Evolutionary conservation across 2,329 filamentous ascomycete species (phyloP).

Genomic region (Clarireedia paspali): DNA sequence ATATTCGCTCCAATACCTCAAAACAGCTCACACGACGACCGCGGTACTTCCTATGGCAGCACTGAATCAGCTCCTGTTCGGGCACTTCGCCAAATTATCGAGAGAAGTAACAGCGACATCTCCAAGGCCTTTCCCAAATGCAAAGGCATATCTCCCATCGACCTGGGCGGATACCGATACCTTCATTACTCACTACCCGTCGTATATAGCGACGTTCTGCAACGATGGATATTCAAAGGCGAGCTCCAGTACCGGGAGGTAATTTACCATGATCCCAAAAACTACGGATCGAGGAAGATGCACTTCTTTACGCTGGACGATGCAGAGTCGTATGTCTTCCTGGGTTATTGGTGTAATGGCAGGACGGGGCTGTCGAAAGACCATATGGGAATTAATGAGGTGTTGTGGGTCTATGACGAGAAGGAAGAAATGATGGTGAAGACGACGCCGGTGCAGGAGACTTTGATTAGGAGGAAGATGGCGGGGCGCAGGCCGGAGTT

Average conservation of each 20-base stretch:
- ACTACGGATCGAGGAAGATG: too few species aligned
- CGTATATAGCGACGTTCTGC: slow-evolving; percentile 10
- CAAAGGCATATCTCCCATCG: neutral
- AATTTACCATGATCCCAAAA: neutral
- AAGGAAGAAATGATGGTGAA: slow-evolving; percentile 5
- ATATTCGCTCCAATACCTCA: slow-evolving; percentile 4
- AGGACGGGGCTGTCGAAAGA: neutral
- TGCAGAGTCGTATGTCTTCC: neutral
- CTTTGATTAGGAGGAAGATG: neutral
- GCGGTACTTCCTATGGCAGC: too few species aligned
- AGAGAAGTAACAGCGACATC: neutral
- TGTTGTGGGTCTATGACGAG: neutral
- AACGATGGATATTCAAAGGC: slow-evolving; percentile 11
- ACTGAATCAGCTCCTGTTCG: neutral
- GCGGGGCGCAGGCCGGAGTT: neutral
- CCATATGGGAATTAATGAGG: slow-evolving; percentile 1
- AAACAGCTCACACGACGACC: too few species aligned
- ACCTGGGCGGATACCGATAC: slow-evolving; percentile 11
- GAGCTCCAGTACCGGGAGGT: slow-evolving; percentile 12
- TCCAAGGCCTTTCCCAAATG: neutral
- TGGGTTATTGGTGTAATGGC: neutral
- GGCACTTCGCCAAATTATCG: neutral
- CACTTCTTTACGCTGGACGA: neutral
- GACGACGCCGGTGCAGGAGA: neutral
- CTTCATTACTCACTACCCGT: slow-evolving; percentile 11